Evolutionary conservation across 2,329 filamentous ascomycete species (phyloP).

Genomic region (Cladosporium halotolerans): DNA sequence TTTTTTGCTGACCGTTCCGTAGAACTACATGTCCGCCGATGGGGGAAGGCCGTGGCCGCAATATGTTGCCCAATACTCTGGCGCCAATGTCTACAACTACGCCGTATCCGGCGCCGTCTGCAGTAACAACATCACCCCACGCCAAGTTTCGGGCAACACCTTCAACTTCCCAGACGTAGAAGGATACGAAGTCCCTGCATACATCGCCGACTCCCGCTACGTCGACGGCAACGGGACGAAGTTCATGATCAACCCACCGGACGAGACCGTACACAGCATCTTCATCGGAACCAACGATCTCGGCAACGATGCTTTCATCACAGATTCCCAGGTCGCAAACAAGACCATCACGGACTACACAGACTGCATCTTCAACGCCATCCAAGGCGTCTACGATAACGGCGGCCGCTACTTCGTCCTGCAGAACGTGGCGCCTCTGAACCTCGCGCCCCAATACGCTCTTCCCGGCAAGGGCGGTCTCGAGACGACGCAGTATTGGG

Average conservation of each 20-base stretch:
- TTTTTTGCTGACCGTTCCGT: not conserved
- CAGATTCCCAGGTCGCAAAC: slow-evolving; percentile 53
- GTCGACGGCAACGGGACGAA: slow-evolving; percentile 32
- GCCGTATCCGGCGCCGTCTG: slow-evolving; percentile 68
- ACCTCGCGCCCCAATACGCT: slow-evolving; percentile 63
- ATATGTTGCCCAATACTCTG: slow-evolving; percentile 55
- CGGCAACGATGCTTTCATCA: slow-evolving; percentile 59
- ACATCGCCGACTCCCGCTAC: slow-evolving; percentile 37
- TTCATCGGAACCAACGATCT: slow-evolving; percentile 83
- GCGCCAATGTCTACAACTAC: slow-evolving; percentile 46
- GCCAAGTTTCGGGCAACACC: slow-evolving; percentile 47
- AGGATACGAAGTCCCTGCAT: slow-evolving; percentile 43
- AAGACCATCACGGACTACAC: slow-evolving; percentile 60
- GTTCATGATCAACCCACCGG: slow-evolving; percentile 39
- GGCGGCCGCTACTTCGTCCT: slow-evolving; percentile 68
- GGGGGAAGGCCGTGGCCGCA: slow-evolving; percentile 66
- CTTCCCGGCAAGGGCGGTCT: slow-evolving; percentile 41
- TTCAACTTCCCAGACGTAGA: slow-evolving; percentile 50
- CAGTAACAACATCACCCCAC: slow-evolving; percentile 60
- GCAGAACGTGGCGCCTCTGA: slow-evolving; percentile 61
- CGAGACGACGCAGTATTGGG: slow-evolving; percentile 41
- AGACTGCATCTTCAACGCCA: slow-evolving; percentile 59
- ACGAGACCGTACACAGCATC: slow-evolving; percentile 65
- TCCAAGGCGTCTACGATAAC: slow-evolving; percentile 57
- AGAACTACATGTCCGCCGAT: slow-evolving; percentile 45